phyloP scores from a whole-genome alignment of 768 basidiomycete genomes.

The Tephrocybe sp. region DNA sequence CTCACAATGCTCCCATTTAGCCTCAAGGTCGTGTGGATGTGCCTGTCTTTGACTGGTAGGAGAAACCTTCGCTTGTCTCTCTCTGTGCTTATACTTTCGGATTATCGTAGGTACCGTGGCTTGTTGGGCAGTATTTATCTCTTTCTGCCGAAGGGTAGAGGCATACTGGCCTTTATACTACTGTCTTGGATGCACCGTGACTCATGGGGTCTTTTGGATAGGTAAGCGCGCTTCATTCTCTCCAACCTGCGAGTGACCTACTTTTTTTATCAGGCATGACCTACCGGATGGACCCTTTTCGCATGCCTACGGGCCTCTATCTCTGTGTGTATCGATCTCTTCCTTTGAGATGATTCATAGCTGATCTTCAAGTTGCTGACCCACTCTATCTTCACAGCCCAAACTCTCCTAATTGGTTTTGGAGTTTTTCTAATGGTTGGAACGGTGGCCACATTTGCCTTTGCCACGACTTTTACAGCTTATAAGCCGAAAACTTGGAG shows the following conservation, averaged over 20 bases:
- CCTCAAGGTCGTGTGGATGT: slow-evolving; percentile 59
- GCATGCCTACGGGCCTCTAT: slow-evolving; percentile 62
- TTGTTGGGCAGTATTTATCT: slow-evolving; percentile 48
- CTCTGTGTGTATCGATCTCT: slow-evolving; percentile 36
- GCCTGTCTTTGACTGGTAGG: slow-evolving; percentile 57
- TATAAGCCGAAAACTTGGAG: slow-evolving; percentile 43
- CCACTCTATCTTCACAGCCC: slow-evolving; percentile 44
- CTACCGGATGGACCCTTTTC: slow-evolving; percentile 60
- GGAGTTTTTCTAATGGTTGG: slow-evolving; percentile 46
- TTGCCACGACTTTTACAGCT: slow-evolving; percentile 41
- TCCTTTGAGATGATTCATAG: not conserved
- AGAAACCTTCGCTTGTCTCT: slow-evolving; percentile 5
- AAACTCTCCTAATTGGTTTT: no score
- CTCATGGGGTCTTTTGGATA: slow-evolving; percentile 60
- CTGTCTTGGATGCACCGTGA: slow-evolving; percentile 45
- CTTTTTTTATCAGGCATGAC: slow-evolving; percentile 51
- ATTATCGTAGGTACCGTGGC: slow-evolving; percentile 43
- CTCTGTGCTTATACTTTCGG: not conserved
- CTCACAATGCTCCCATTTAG: slow-evolving; percentile 52
- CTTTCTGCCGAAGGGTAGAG: slow-evolving; percentile 43
- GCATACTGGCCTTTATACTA: slow-evolving; percentile 53
- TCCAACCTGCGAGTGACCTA: slow-evolving; percentile 4
- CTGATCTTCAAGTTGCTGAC: slow-evolving; percentile 24
- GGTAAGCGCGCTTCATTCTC: slow-evolving; percentile 35
- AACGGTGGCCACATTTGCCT: slow-evolving; percentile 40